Conservation (phyloP, 2,329 filamentous ascomycete species). For the Aspergillus ibericus region DNA sequence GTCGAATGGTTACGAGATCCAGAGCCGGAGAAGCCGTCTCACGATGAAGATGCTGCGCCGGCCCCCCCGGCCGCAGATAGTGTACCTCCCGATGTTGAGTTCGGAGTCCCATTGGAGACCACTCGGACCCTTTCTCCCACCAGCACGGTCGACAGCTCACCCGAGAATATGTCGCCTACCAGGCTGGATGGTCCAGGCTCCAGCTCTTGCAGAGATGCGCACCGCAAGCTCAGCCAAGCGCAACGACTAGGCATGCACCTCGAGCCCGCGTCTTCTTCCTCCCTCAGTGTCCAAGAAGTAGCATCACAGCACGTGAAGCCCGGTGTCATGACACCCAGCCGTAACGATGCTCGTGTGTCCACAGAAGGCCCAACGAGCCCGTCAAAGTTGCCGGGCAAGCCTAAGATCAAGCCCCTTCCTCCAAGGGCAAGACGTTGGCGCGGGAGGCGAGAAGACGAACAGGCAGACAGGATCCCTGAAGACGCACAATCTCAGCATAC, state of each 20-base stretch:
- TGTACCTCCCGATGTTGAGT: constrained; percentile 16
- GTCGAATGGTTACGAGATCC: constrained; percentile 48
- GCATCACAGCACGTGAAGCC: constrained; percentile 79
- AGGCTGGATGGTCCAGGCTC: constrained; percentile 33
- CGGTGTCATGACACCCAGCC: constrained; percentile 76
- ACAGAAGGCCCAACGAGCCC: constrained; percentile 18
- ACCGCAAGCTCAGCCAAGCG: constrained; percentile 25
- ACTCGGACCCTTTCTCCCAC: constrained; percentile 39
- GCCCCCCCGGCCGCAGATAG: constrained; percentile 9
- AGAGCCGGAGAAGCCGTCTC: constrained; percentile 24
- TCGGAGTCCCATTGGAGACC: constrained; percentile 29
- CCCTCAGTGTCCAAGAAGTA: constrained; percentile 73
- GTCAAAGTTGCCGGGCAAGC: constrained; percentile 11
- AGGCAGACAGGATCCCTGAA: constrained; percentile 32
- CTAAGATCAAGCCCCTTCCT: constrained; percentile 41
- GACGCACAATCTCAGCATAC: constrained; percentile 18
- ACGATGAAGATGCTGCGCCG: constrained; percentile 15
- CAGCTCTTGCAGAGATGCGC: constrained; percentile 21
- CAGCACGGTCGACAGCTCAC: constrained; percentile 32
- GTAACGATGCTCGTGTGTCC: constrained; percentile 42
- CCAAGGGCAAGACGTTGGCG: constrained; percentile 47
- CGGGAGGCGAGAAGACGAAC: constrained; percentile 35
- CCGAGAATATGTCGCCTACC: constrained; percentile 51
- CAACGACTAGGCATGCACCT: constrained; percentile 67
- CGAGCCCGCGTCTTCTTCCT: constrained; percentile 67